Evolutionary conservation across 768 basidiomycete genomes (phyloP), one percentile per base, ranked within the genome.

Genomic region (Tylopilus balloui): DNA sequence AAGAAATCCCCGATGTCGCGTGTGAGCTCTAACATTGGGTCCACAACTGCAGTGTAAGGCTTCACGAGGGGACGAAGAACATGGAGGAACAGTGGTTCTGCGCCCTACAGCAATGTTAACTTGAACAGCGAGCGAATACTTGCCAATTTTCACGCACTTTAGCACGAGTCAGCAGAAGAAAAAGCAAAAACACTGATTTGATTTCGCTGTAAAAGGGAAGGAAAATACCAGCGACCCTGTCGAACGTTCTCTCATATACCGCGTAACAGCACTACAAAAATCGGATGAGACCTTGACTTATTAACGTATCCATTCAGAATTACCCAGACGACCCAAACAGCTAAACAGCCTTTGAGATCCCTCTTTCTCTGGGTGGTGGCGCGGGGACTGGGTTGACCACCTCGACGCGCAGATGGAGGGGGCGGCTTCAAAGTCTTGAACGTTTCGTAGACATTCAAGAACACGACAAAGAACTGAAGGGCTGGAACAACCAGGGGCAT

Each of bases 321-420:
- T 70, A 88, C 90, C 86, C 88, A 92, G 54, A 92, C 81, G 36
- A 88, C 74, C 91, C 91, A 92, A 13, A 92, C 79, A 31, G 87
- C 80, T 41, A 92, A 71, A 62, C 81, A 83, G 17, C 89, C 88
- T 65, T 92, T 92, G 78, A 92, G 85, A 60, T 84, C 80, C 51
- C 90, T 78, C 66, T 92, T 92, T 59, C 90, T 75, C 65, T 85
- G 84, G 21, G 83, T 77, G 54, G 84, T 63, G 11, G 87, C 86
- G 29, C 84, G 78, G 17, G 76, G 66, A 55, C 83, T 87, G 9
- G 84, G 84, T 21, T 73, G 74, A 12, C 83, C 82, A 51, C 75
- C 77, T 17, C 69, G 64, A 42, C 73, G 69, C 17, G 70, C 58
- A 6, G 76, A 77, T 1, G 77, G 75, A 27, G 78, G 78, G 0